Conservation (phyloP, 495 filamentous ascomycete genomes). For the Thermochaetoides thermophila region DNA sequence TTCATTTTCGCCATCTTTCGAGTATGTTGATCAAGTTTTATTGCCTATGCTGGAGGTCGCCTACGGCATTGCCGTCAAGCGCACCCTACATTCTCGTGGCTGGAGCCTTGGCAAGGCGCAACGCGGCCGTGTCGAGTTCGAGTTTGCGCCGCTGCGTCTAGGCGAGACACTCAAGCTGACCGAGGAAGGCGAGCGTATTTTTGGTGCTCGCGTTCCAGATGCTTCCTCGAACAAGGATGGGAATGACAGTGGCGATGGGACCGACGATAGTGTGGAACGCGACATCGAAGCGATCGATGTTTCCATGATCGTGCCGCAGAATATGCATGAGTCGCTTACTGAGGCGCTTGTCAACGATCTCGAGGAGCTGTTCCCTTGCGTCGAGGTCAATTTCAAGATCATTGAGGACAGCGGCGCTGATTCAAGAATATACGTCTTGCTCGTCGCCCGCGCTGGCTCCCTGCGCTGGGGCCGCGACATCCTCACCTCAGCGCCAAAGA, state of each 20-base stretch:
- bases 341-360: slow-evolving; percentile 23
- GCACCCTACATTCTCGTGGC: slow-evolving; percentile 44
- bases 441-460: slow-evolving; percentile 52
- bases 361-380: slow-evolving; percentile 24
- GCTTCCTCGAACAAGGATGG: background rate
- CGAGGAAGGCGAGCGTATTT: slow-evolving; percentile 5
- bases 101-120: slow-evolving; percentile 47
- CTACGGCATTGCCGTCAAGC: slow-evolving; percentile 42
- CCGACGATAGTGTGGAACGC: background rate
- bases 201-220: background rate
- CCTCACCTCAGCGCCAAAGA: slow-evolving; percentile 38
- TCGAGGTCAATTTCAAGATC: slow-evolving; percentile 33
- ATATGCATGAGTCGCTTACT: slow-evolving; percentile 28
- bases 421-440: slow-evolving; percentile 52
- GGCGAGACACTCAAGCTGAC: slow-evolving; percentile 31
- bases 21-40: slow-evolving; percentile 65
- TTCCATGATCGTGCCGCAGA: slow-evolving; percentile 37
- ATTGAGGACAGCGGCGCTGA: slow-evolving; percentile 44
- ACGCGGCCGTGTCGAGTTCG: slow-evolving; percentile 45
- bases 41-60: slow-evolving; percentile 50
- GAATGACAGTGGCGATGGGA: slow-evolving; percentile 1
- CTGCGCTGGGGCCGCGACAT: slow-evolving; percentile 54
- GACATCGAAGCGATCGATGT: slow-evolving; percentile 44
- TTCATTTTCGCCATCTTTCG: slow-evolving; percentile 53
- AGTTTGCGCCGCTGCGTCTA: slow-evolving; percentile 36